Conservation (phyloP, 768 basidiomycete genomes). For the Suillus decipiens region DNA sequence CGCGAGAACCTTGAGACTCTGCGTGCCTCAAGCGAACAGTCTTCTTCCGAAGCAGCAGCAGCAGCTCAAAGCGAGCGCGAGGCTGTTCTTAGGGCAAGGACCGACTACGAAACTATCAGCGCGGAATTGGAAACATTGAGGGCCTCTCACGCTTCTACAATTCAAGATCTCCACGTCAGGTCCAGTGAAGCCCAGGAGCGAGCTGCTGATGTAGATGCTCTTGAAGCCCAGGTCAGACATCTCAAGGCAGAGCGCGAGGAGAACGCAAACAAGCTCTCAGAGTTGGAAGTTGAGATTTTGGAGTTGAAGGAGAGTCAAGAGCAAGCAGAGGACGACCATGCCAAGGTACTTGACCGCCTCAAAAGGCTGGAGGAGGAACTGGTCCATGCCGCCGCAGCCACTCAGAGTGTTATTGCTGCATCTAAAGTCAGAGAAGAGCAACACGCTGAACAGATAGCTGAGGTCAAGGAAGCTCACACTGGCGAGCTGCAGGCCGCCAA, state of each 20-base stretch:
- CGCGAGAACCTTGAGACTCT: conserved; percentile 56
- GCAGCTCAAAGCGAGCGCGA: conserved; percentile 65
- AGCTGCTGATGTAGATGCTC: conserved; percentile 40
- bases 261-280: conserved; percentile 67
- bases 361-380: conserved; percentile 57
- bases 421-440: conserved; percentile 51
- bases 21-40: conserved; percentile 46
- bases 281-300: conserved; percentile 79
- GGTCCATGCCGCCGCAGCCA: conserved; percentile 45
- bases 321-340: conserved; percentile 58
- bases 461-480: conserved; percentile 44
- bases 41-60: conserved; percentile 43
- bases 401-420: conserved; percentile 49
- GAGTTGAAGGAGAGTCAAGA: conserved; percentile 77
- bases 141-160: conserved; percentile 47
- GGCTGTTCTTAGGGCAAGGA: conserved; percentile 62
- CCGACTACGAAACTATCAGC: conserved; percentile 56
- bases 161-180: conserved; percentile 48
- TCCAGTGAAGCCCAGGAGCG: conserved; percentile 50
- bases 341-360: conserved; percentile 45
- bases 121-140: conserved; percentile 55
- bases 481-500: conserved; percentile 46
- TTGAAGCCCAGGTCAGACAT: conserved; percentile 50
- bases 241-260: conserved; percentile 73
- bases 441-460: conserved; percentile 39